Conservation (phyloP, 768 basidiomycete species). For the Leccinum fibrillosum region DNA sequence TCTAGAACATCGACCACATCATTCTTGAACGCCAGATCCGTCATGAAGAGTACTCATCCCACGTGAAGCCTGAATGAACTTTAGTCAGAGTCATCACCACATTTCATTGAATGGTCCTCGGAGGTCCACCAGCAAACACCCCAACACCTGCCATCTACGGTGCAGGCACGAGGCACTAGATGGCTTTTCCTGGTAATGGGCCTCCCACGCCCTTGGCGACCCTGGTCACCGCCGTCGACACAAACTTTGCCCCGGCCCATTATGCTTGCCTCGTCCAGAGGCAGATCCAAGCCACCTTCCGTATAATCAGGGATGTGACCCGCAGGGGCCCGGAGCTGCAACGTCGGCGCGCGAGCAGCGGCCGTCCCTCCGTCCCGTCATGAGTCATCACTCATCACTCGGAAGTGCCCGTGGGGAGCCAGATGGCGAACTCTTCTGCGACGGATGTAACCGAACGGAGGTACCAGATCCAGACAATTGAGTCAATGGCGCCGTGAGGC, state of each 20-base stretch:
- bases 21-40: background rate
- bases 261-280: conserved; percentile 4
- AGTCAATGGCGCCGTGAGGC: conserved; percentile 3
- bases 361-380: background rate
- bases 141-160: conserved; percentile 11
- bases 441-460: conserved; percentile 29
- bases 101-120: conserved; percentile 29
- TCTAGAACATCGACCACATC: conserved; percentile 15
- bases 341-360: background rate
- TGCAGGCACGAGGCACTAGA: conserved; percentile 30
- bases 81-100: background rate
- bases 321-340: background rate
- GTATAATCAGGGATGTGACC: background rate
- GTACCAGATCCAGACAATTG: conserved; percentile 20
- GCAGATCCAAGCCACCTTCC: background rate
- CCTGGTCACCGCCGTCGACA: conserved; percentile 15
- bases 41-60: background rate
- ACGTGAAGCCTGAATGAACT: conserved; percentile 7
- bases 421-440: conserved; percentile 7
- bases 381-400: conserved; percentile 12
- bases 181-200: conserved; percentile 13
- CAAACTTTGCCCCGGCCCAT: background rate
- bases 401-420: conserved; percentile 23
- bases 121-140: conserved; percentile 15
- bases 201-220: conserved; percentile 27